Base-by-base conservation (phyloP, 2,329 filamentous ascomycete genomes). In the Amauroascus verrucosus region DNA sequence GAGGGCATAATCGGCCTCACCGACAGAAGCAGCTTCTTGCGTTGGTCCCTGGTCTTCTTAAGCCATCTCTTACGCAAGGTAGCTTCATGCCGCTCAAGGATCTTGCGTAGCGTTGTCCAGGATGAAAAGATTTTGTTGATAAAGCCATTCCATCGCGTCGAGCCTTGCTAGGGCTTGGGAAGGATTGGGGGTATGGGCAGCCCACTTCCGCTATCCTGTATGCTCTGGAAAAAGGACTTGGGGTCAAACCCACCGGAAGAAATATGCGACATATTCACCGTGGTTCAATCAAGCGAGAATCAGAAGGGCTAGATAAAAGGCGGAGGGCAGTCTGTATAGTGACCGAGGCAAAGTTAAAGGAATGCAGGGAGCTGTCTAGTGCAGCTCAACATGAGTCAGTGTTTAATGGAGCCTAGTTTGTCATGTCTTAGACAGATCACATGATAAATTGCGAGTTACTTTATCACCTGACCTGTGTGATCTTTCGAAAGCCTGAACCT, bases 51-150 rank as follows among this genome's bases (percentile, higher is more conserved):
- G 1, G 67, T 72, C 64, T 80, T 80, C 59, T 80, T 81, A 3
- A 60, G 57, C 78, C 78, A 82, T 41, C 77, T 70, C 56, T 72
- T 77, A 52, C 72, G 72, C 6, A 81, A 72, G 0, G 68, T 72
- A 1, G 62, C 64, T 60, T 82, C 77, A 49, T 79, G 74, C 4
- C 77, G 70, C 41, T 71, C 64, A 2, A 81, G 56, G 3, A 78
- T 75, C 1, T 64, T 62, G 7, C 64, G 64, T 6, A 78, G 61
- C 3, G 33, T 51, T 4, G 63, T 58, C 61, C 69, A 73, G 51
- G 61, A 55, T 7, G 55, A 56, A 72, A 70, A 32, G 75, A 68
- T 2, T 54, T 44, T 5, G 32, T 30, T 26, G 45, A 52, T 16
- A 48, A 11, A 14, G 46, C 30, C 38, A 26, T 18, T 18, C 35